Evolutionary conservation across 768 basidiomycete genomes (phyloP).

Genomic region (Mycena maculata): DNA sequence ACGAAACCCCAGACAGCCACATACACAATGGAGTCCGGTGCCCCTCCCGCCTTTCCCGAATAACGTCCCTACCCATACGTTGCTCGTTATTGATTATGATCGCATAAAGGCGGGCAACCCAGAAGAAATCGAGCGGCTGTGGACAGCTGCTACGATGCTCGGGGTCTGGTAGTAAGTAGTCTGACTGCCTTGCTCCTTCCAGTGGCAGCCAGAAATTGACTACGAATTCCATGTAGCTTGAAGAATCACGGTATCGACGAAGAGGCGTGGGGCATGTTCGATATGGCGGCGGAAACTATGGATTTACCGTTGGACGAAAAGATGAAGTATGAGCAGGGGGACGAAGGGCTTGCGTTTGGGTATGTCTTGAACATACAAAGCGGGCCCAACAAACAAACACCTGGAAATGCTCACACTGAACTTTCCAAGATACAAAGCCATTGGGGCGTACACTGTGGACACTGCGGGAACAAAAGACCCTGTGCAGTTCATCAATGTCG

Average conservation of each 20-base stretch:
- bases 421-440: conserved; percentile 62
- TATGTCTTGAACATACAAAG: too few species aligned
- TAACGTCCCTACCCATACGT: conserved; percentile 54
- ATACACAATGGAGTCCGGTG: neutral
- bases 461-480: conserved; percentile 56
- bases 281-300: conserved; percentile 54
- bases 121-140: conserved; percentile 53
- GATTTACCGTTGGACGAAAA: conserved; percentile 56
- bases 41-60: neutral
- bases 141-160: conserved; percentile 54
- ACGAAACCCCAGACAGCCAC: neutral
- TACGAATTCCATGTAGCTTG: conserved; percentile 45
- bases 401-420: conserved; percentile 51
- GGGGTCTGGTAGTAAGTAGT: conserved; percentile 66
- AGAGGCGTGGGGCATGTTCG: conserved; percentile 54
- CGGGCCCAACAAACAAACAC: conserved; percentile 19
- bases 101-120: conserved; percentile 48
- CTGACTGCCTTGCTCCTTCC: neutral
- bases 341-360: conserved; percentile 55
- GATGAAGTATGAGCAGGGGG: conserved; percentile 56
- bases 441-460: conserved; percentile 58
- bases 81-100: conserved; percentile 57
- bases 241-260: conserved; percentile 57
- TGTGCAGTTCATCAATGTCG: conserved; percentile 59
- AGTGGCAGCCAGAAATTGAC: neutral